Evolutionary conservation across 2,329 filamentous ascomycete genomes (phyloP).

Genomic region (Berkeleyomyces basicola): DNA sequence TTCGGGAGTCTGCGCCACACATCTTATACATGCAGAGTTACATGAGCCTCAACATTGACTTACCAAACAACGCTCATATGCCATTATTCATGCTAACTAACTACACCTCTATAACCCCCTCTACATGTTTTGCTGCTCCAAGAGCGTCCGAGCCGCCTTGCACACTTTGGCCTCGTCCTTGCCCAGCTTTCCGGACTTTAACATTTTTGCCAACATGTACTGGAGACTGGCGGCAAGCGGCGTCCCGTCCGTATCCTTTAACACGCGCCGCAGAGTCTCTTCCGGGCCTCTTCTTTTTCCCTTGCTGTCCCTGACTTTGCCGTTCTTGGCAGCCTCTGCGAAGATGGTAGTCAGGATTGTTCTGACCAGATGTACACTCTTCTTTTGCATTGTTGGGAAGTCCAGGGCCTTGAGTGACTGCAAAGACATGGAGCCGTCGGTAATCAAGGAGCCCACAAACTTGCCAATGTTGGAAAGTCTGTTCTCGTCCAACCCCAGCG

Average conservation of each 20-base stretch:
- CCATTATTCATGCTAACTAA: not conserved
- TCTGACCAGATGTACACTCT: constrained; percentile 65
- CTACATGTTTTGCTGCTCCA: constrained; percentile 19
- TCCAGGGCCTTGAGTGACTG: constrained; percentile 53
- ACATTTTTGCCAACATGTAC: constrained; percentile 64
- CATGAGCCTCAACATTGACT: not conserved
- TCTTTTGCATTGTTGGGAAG: constrained; percentile 58
- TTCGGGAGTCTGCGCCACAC: not conserved
- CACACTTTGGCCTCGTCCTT: constrained; percentile 34
- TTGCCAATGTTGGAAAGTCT: constrained; percentile 36
- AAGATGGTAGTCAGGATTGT: constrained; percentile 63
- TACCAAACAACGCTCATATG: not conserved
- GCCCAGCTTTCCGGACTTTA: constrained; percentile 32
- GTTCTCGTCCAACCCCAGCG: constrained; percentile 30
- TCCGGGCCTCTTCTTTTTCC: constrained; percentile 20
- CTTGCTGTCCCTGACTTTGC: constrained; percentile 26
- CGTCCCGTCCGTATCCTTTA: constrained; percentile 46
- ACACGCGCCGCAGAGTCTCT: constrained; percentile 44
- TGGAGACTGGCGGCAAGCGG: constrained; percentile 58
- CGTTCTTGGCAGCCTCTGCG: constrained; percentile 36
- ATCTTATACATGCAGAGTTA: not conserved
- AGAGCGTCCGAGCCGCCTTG: constrained; percentile 25
- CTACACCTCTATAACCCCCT: not conserved
- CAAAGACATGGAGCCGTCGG: constrained; percentile 29
- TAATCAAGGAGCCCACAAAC: constrained; percentile 36